Conservation (phyloP, 1,284 basidiomycete species). For the Austropuccinia psidii region DNA sequence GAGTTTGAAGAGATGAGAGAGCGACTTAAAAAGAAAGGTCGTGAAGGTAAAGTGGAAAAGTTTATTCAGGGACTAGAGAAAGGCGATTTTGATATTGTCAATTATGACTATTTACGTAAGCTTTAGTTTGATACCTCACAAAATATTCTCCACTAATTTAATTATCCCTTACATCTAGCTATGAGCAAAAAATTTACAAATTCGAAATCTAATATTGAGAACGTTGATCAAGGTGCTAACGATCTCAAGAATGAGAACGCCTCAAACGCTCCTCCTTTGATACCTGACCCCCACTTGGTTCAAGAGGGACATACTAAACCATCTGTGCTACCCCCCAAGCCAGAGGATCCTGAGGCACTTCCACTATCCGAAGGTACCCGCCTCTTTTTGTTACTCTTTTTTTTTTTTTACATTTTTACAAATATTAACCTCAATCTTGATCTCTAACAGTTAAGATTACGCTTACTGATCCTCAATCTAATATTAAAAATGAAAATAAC, state of each 20-base stretch:
- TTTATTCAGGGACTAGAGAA: conserved; percentile 11
- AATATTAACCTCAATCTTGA: not conserved
- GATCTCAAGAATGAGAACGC: not conserved
- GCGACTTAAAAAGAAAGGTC: conserved; percentile 30
- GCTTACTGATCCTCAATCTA: not conserved
- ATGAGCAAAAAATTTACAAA: not conserved
- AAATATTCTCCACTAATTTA: not conserved
- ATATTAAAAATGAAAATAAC: conserved; percentile 11
- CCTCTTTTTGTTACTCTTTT: not conserved
- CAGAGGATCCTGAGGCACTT: not conserved
- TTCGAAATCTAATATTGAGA: not conserved
- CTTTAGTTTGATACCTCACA: not conserved
- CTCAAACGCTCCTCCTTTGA: not conserved
- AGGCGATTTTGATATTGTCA: conserved; percentile 29
- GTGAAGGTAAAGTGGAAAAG: conserved; percentile 6
- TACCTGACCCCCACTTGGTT: not conserved
- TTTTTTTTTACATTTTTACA: too few species aligned
- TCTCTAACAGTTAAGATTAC: not conserved
- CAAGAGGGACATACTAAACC: conserved; percentile 8
- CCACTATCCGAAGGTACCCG: not conserved
- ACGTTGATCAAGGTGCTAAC: not conserved
- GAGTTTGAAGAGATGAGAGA: conserved; percentile 29
- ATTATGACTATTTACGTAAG: conserved; percentile 31
- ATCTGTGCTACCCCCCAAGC: not conserved
- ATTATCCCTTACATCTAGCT: not conserved